Base-by-base conservation (phyloP, 2,329 filamentous ascomycete genomes). In the Diaporthe caulivora region DNA sequence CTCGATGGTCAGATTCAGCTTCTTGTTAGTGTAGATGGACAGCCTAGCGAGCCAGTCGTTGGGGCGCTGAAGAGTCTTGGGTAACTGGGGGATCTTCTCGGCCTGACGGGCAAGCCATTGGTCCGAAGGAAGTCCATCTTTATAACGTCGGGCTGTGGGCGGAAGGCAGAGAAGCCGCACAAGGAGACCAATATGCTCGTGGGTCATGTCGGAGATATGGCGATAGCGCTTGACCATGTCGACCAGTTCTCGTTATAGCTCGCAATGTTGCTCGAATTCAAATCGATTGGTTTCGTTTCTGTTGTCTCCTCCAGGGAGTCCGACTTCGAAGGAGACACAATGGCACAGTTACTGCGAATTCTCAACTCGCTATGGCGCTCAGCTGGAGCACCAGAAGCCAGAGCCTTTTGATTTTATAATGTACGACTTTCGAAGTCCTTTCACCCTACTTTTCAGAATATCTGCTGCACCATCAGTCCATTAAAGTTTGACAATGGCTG, bases 41-140 rank as follows among this genome's bases (percentile, higher is more conserved):
- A 80, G 73, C 24, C 77, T 72, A 70, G 75, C 77, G 18, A 84
- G 70, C 53, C 78, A 80, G 54, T 82, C 77, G 26, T 80, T 76
- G 5, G 84, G 70, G 8, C 84, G 82, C 53, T 78, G 77, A 9
- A 85, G 60, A 1, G 83, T 75, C 4, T 75, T 76, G 8, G 78
- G 74, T n/a, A 82, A 47, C 34, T 78, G 76, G 47, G 80, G 77
- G 3, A 79, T 69, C 54, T 79, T 76, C 60, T 78, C 71, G 53
- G 81, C 77, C 71, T 87, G 85, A 3, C 79, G 76, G 3, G 62
- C 53, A 0, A 84, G 78, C 85, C 85, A 86, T 57, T 77, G 74
- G 37, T 75, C 70, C 7, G 83, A 80, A 8, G 83, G 83, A 7
- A 67, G 51, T 11, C 73, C 73, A 17, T 77, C 75, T 10, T 78